These are phyloP conservation scores for Penicillium sp. DNA, from an alignment of 2,329 filamentous ascomycete species.

Conservation along the genomic window DNA sequence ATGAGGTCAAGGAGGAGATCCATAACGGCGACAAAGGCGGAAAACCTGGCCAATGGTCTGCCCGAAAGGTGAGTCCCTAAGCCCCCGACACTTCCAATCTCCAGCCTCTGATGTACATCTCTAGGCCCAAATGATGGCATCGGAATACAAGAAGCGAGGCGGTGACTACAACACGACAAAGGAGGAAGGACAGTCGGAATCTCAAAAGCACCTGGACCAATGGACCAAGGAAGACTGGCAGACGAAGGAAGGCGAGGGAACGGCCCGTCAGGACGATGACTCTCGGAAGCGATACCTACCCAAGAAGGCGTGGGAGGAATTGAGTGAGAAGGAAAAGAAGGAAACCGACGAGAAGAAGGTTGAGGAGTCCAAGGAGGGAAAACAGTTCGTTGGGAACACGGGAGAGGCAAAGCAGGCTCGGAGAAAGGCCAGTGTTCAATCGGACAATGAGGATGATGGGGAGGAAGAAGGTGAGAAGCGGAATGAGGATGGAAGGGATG, in stretches of 20 bases:
- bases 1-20: conserved; percentile 51
- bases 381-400: conserved; percentile 50
- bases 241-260: conserved; percentile 50
- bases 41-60: conserved; percentile 53
- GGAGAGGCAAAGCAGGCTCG: conserved; percentile 43
- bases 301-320: conserved; percentile 52
- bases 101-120: not conserved
- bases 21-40: conserved; percentile 50
- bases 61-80: conserved; percentile 42
- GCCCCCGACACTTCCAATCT: not conserved
- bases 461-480: not conserved
- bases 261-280: conserved; percentile 48
- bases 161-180: conserved; percentile 51
- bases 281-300: conserved; percentile 49
- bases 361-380: conserved; percentile 40
- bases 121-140: conserved; percentile 50
- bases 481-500: not conserved
- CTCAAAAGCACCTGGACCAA: conserved; percentile 47
- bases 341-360: conserved; percentile 41
- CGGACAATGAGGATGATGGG: conserved; percentile 3
- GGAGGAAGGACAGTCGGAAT: conserved; percentile 43
- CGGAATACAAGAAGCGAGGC: conserved; percentile 51
- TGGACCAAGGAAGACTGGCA: conserved; percentile 55
- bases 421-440: conserved; percentile 38
- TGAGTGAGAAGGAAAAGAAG: conserved; percentile 49